Conservation (phyloP, 2,329 filamentous ascomycete genomes). For the Pseudogymnoascus sp. region DNA sequence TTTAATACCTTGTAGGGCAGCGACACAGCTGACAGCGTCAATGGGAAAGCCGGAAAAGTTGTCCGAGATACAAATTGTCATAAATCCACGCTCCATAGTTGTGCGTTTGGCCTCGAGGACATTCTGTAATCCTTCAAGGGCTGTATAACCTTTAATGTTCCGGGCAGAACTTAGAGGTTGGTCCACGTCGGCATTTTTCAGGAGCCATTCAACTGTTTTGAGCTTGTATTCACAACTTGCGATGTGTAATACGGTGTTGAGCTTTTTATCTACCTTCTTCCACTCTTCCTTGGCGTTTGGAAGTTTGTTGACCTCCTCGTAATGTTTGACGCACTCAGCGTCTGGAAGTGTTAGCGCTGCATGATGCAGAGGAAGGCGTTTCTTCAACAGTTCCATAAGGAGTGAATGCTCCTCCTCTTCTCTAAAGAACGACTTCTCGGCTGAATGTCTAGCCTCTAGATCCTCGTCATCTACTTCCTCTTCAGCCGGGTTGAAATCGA, state of each 20-base stretch:
- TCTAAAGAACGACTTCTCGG: not conserved
- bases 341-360: slow-evolving; percentile 18
- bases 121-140: slow-evolving; percentile 29
- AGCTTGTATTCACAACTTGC: slow-evolving; percentile 17
- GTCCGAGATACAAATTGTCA: not conserved
- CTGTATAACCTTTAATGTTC: slow-evolving; percentile 32
- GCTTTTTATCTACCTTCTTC: slow-evolving; percentile 15
- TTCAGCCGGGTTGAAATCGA: slow-evolving; percentile 24
- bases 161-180: slow-evolving; percentile 21
- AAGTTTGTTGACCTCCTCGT: slow-evolving; percentile 5
- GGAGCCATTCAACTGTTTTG: slow-evolving; percentile 25
- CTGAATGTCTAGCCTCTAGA: not conserved
- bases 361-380: slow-evolving; percentile 19
- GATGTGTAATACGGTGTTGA: slow-evolving; percentile 21
- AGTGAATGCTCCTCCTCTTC: slow-evolving; percentile 8
- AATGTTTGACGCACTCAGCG: slow-evolving; percentile 19
- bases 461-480: slow-evolving; percentile 14
- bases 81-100: not conserved
- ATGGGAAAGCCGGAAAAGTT: slow-evolving; percentile 24
- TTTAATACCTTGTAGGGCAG: slow-evolving; percentile 22
- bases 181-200: slow-evolving; percentile 22
- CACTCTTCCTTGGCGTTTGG: slow-evolving; percentile 12
- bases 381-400: slow-evolving; percentile 16
- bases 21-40: slow-evolving; percentile 28
- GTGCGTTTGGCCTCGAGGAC: slow-evolving; percentile 30